Evolutionary conservation across 202 grass and related monocot genomes (phyloP).

Genomic region (Panicum virgatum): DNA sequence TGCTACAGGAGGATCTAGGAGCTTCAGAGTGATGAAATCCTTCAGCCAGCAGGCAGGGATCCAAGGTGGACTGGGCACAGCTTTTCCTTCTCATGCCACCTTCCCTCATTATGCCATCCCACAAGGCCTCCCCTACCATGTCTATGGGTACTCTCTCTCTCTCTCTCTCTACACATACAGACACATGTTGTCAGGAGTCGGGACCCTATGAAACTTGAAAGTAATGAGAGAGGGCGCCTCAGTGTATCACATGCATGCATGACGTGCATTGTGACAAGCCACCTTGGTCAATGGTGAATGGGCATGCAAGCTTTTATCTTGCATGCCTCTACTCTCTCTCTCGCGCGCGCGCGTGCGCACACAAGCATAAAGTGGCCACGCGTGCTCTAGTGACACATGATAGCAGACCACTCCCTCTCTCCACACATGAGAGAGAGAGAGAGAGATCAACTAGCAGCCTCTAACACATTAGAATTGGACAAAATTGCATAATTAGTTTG

Average conservation of each 20-base stretch:
- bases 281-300: slow-evolving; percentile 55
- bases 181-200: neutral
- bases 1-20: slow-evolving; percentile 69
- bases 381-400: slow-evolving; percentile 43
- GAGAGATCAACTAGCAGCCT: neutral
- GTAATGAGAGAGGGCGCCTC: neutral
- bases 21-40: slow-evolving; percentile 81
- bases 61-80: slow-evolving; percentile 67
- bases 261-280: slow-evolving; percentile 57
- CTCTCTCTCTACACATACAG: neutral
- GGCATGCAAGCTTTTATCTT: slow-evolving; percentile 36
- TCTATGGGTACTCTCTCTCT: slow-evolving; percentile 74
- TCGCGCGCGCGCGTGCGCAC: neutral
- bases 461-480: neutral
- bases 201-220: slow-evolving; percentile 19
- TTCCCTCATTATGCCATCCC: slow-evolving; percentile 94
- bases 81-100: slow-evolving; percentile 79
- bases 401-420: neutral
- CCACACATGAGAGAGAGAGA: too few species aligned
- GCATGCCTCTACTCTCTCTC: slow-evolving; percentile 14
- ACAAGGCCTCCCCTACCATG: slow-evolving; percentile 88
- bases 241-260: slow-evolving; percentile 61
- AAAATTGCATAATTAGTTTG: slow-evolving; percentile 11
- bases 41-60: slow-evolving; percentile 75
- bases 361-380: slow-evolving; percentile 26